Conservation (phyloP, 768 basidiomycete genomes). For the Gymnopilus dilepis region DNA sequence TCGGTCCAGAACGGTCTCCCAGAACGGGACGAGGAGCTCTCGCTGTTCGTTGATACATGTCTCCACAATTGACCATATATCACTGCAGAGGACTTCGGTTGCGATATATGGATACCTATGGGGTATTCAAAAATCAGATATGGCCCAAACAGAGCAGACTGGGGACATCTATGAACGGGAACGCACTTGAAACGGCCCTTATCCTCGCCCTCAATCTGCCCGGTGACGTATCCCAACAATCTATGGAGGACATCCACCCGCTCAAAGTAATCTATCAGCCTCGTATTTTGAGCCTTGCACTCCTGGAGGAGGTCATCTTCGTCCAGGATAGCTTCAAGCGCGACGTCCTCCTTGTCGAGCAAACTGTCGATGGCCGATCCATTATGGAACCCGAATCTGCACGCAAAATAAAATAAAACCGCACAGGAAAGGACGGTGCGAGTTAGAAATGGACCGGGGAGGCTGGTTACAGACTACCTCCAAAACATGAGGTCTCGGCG, state of each 20-base stretch:
- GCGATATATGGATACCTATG: slow-evolving; percentile 89
- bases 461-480: slow-evolving; percentile 49
- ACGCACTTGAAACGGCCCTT: slow-evolving; percentile 83
- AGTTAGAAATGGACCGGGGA: slow-evolving; percentile 33
- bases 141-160: not conserved
- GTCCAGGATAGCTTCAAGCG: slow-evolving; percentile 89
- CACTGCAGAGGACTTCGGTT: slow-evolving; percentile 94
- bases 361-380: slow-evolving; percentile 88
- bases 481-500: slow-evolving; percentile 52
- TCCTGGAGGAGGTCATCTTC: slow-evolving; percentile 95
- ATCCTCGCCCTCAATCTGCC: slow-evolving; percentile 83
- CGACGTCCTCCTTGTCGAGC: slow-evolving; percentile 88
- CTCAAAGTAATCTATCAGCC: slow-evolving; percentile 87
- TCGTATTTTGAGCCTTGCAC: slow-evolving; percentile 92
- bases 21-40: slow-evolving; percentile 84
- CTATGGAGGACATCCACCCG: slow-evolving; percentile 81
- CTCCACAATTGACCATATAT: slow-evolving; percentile 94
- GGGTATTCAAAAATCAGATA: not conserved
- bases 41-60: slow-evolving; percentile 77
- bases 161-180: slow-evolving; percentile 13
- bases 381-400: slow-evolving; percentile 91
- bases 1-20: slow-evolving; percentile 86
- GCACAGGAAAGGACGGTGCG: slow-evolving; percentile 29
- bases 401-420: slow-evolving; percentile 33
- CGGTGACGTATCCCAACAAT: slow-evolving; percentile 84